Conservation (phyloP, 768 basidiomycete genomes). For the Gloeopeniophorella convolvens region DNA sequence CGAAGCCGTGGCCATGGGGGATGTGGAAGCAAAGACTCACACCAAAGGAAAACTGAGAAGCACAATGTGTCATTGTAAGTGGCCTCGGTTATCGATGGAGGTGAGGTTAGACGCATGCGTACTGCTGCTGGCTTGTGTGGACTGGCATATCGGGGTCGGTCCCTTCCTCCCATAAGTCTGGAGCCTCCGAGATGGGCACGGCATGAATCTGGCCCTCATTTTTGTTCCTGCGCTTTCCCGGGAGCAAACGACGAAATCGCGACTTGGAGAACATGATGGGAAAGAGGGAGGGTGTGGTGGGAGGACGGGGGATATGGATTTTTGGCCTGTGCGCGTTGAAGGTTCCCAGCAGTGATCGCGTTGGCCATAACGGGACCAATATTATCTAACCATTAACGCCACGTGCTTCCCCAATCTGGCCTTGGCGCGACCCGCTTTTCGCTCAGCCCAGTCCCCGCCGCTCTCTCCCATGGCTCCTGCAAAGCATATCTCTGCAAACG, state of each 20-base stretch:
- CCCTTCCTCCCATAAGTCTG: constrained; percentile 3
- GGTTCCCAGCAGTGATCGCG: no score
- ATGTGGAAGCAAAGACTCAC: not conserved
- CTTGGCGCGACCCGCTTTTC: no score
- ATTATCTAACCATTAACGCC: no score
- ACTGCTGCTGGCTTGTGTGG: not conserved
- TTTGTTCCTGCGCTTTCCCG: constrained; percentile 9
- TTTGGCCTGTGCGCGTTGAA: not conserved
- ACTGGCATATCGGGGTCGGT: constrained; percentile 1
- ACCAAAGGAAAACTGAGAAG: not conserved
- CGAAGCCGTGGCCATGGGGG: no score
- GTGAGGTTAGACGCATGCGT: not conserved
- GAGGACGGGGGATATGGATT: not conserved
- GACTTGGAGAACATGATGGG: constrained; percentile 4
- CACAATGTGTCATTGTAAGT: not conserved
- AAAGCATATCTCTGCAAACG: not conserved
- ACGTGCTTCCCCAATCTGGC: no score
- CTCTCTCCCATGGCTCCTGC: not conserved
- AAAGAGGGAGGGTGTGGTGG: not conserved
- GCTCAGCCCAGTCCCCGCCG: not conserved
- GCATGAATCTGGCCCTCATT: constrained; percentile 11
- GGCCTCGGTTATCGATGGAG: not conserved
- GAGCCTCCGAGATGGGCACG: constrained; percentile 9
- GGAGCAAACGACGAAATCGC: constrained; percentile 15
- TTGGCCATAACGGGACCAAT: no score